Evolutionary conservation across 352 stramenopile genomes (phyloP).

Genomic region (Phytophthora multivora): DNA sequence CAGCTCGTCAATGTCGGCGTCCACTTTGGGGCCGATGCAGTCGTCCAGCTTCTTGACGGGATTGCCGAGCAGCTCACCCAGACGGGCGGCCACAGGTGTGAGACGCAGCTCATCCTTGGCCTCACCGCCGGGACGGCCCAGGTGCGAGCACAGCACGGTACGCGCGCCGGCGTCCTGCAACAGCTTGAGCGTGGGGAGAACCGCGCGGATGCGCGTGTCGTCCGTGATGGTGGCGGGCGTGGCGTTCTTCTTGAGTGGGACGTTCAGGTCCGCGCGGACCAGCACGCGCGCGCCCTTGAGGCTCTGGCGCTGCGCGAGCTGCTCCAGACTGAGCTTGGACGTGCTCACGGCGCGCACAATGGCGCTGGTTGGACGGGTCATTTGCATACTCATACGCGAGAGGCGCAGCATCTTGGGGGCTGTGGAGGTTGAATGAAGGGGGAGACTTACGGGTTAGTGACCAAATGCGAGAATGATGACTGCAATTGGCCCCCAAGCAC

Average conservation of each 20-base stretch:
- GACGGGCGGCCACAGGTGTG: conserved; percentile 91
- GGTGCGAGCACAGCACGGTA: conserved; percentile 95
- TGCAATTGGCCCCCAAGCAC: conserved; percentile 14
- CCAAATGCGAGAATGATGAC: conserved; percentile 20
- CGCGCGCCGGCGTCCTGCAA: conserved; percentile 95
- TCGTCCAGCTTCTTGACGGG: conserved; percentile 94
- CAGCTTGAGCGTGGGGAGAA: conserved; percentile 93
- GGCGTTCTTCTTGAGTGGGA: conserved; percentile 94
- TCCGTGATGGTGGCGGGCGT: conserved; percentile 96
- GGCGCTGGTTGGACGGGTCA: conserved; percentile 10
- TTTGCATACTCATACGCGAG: conserved; percentile 23
- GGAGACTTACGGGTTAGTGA: conserved; percentile 5
- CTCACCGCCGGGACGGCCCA: conserved; percentile 96
- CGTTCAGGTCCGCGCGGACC: conserved; percentile 99
- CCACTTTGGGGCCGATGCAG: conserved; percentile 94
- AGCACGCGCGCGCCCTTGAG: conserved; percentile 97
- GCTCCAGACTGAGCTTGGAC: conserved; percentile 72
- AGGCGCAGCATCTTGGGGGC: conserved; percentile 26
- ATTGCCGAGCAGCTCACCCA: conserved; percentile 93
- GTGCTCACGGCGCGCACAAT: conserved; percentile 47
- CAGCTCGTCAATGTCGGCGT: conserved; percentile 74
- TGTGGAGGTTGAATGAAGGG: background rate
- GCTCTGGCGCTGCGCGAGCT: conserved; percentile 62
- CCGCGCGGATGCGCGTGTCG: conserved; percentile 94
- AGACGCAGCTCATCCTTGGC: conserved; percentile 84